Evolutionary conservation across 2,329 filamentous ascomycete genomes (phyloP), one percentile per base, ranked within the genome.

Genomic region (Arthroderma uncinatum): DNA sequence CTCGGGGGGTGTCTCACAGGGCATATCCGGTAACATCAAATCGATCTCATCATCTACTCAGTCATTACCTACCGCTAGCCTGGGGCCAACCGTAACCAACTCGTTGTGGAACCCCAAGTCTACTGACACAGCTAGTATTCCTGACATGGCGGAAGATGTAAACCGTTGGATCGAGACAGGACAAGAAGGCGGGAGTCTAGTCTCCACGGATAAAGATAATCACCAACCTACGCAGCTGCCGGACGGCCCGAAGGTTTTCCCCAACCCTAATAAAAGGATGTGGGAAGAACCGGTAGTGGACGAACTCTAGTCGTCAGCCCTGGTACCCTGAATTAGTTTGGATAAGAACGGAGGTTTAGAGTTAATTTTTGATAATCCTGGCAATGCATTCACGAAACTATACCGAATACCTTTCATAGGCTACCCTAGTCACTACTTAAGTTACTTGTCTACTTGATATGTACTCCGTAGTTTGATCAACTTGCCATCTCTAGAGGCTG

Each of bases 201-300:
- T 23, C 19, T 8, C 25, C n/a, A n/a, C 52, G 14, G 53, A 42
- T 23, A 9, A 19, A 23, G 37, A 55, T 23, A 67, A 72, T 54
- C 68, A 72, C 54, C 63, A 70, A 12, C 67, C 68, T 2, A 66
- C 66, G 1, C 70, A 73, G 55, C 71, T 72, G 61, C 63, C 63
- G 39, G 60, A 64, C 25, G 62, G 63, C 52, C 69, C 73, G 48
- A 70, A 71, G 52, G 71, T 72, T 34, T 36, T 16, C 42, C 67
- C 70, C 23, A 78, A 78, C 62, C 64, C 75, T 7, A 76, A 76
- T 63, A 78, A 78, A 64, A 64, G 75, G 57, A 77, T 76, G 74
- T 76, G 71, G 64, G 75, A 77, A 56, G 74, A 72, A 48, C 44
- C 44, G 25, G 8, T n/a, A n/a, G 44, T 10, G 44, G 21, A 16